Conservation (phyloP, 177 flowering plant species). For the Telopea speciosissima region DNA sequence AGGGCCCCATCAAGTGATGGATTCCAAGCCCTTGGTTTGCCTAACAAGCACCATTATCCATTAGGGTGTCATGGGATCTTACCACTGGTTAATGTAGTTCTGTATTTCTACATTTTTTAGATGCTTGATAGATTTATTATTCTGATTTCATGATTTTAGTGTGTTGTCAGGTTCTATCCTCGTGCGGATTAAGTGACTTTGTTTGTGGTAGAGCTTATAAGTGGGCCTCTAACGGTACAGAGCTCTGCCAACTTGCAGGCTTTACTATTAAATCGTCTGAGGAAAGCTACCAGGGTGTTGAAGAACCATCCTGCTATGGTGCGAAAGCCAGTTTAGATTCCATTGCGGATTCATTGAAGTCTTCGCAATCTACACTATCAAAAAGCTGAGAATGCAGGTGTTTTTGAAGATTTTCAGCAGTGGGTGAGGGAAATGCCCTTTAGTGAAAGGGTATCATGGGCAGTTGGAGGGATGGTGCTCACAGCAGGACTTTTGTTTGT, state of each 20-base stretch:
- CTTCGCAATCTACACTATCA: constrained; percentile 30
- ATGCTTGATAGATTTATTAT: neutral
- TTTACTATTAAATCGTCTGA: constrained; percentile 49
- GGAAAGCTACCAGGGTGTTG: constrained; percentile 17
- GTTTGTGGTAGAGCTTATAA: constrained; percentile 88
- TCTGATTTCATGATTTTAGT: constrained; percentile 16
- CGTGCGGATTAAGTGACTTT: constrained; percentile 79
- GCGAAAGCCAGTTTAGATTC: constrained; percentile 79
- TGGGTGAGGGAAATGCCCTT: constrained; percentile 54
- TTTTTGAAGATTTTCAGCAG: constrained; percentile 50
- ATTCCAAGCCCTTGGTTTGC: neutral
- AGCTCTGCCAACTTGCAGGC: constrained; percentile 81
- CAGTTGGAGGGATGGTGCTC: constrained; percentile 90
- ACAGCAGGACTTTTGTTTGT: constrained; percentile 73
- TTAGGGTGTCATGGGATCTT: no score
- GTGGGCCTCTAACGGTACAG: constrained; percentile 87
- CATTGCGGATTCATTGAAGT: constrained; percentile 64
- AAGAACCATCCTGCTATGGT: constrained; percentile 76
- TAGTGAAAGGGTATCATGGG: constrained; percentile 76
- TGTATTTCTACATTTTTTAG: neutral
- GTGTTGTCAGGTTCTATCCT: constrained; percentile 63
- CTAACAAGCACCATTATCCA: neutral
- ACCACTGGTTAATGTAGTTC: no score
- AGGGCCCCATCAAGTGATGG: neutral
- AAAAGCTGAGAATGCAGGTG: constrained; percentile 21